Base-by-base conservation (phyloP, 441 rosid genomes). In the Melastoma candidum region DNA sequence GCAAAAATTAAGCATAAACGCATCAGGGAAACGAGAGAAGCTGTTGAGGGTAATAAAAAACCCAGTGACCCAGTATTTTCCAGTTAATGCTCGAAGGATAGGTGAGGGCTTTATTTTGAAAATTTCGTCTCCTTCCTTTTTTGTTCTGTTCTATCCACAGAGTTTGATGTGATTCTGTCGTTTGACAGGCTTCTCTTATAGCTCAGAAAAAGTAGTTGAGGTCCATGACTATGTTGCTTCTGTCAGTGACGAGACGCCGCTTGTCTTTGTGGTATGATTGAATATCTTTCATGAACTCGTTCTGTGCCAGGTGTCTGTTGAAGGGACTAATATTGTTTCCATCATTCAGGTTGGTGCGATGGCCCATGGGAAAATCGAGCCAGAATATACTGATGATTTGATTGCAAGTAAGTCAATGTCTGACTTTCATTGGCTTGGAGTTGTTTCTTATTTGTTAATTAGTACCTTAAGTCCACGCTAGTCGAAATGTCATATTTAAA, bases 331-430 rank as follows among this genome's bases (percentile, higher is more conserved):
- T 22, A 47, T 63, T 43, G 10, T 57, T 26, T 24, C 7, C 8
- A 36, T n/a, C 12, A 6, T 61, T 51, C 77, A 89, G 97, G 79
- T 84, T 51, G 97, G 97, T 59, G 93, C 95, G 1, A 84, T 89
- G 97, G 73, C 95, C 11, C 94, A 89, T 39, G 97, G 97, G 45
- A 89, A 84, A 67, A 82, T 86, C 58, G 73, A 80, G 1, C 67
- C 75, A 0, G 87, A 86, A 44, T 86, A 84, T 52, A 75, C 82
- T 1, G 94, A 89, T 36, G 94, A 86, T 58, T 76, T 76, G 51
- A 65, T 89, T 29, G 78, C 97, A 12, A 67, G 95, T 86, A 68
- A 69, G 77, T 68, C 56, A 25, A 49, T 59, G 8, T 52, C n/a
- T 0, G 7, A 36, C 6, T 36, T 36, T 36, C 5, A 36, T 36